phyloP scores from a whole-genome alignment of 2,329 filamentous ascomycete species.

The Ustulina deusta region DNA sequence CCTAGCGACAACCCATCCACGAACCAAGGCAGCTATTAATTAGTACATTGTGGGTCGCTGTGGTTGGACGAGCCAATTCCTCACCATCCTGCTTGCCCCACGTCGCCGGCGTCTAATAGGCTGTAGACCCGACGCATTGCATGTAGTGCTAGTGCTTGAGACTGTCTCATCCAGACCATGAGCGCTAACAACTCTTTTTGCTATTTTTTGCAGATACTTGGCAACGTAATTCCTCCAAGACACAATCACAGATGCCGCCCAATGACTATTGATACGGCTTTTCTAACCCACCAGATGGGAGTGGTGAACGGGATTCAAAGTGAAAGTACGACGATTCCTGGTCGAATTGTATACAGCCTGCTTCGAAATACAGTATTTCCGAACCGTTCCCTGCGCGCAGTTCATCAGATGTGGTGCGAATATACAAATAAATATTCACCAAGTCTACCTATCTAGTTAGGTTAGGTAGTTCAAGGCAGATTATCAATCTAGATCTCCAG shows the following conservation, averaged over 20 bases:
- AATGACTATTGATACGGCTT: slow-evolving; percentile 1
- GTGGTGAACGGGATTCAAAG: too few relatives aligned
- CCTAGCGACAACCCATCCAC: slow-evolving; percentile 28
- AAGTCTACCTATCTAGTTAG: background rate
- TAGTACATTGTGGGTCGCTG: slow-evolving; percentile 12
- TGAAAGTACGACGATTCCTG: too few relatives aligned
- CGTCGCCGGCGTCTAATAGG: slow-evolving; percentile 39
- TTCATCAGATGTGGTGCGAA: too few relatives aligned
- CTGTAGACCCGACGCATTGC: slow-evolving; percentile 28
- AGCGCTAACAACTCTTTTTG: slow-evolving; percentile 11
- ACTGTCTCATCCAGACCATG: slow-evolving; percentile 19
- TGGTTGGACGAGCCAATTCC: slow-evolving; percentile 43
- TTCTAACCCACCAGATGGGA: background rate
- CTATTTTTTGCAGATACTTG: slow-evolving; percentile 5
- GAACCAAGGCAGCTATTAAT: slow-evolving; percentile 21
- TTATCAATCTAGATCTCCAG: slow-evolving; percentile 9
- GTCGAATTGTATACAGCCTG: background rate
- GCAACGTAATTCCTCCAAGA: slow-evolving; percentile 3
- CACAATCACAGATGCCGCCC: slow-evolving; percentile 24
- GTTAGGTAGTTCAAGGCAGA: too few relatives aligned
- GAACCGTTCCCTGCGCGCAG: background rate
- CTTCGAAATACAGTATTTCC: background rate
- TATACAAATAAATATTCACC: background rate
- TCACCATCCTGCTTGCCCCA: slow-evolving; percentile 38
- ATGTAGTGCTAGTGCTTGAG: too few relatives aligned